phyloP scores from a whole-genome alignment of 495 filamentous ascomycete species.

The Penicillium bialowiezense region DNA sequence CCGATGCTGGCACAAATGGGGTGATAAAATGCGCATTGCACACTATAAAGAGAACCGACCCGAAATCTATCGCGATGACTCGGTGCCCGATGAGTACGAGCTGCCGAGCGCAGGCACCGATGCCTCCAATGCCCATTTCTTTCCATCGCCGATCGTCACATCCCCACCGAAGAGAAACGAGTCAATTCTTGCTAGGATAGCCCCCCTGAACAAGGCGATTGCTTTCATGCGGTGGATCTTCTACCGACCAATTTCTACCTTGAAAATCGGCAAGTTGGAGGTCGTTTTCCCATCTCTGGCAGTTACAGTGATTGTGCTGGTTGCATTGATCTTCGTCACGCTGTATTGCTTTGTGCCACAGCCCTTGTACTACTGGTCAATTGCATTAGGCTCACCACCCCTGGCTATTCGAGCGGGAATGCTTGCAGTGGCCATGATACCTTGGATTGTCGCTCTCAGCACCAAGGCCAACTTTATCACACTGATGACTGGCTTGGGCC shows the following conservation, averaged over 20 bases:
- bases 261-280: constrained; percentile 56
- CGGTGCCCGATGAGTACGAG: constrained; percentile 64
- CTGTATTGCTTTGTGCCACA: constrained; percentile 83
- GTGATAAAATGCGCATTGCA: constrained; percentile 82
- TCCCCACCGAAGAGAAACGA: constrained; percentile 53
- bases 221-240: constrained; percentile 81
- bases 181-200: constrained; percentile 64
- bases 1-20: constrained; percentile 79
- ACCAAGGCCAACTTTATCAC: constrained; percentile 90
- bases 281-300: constrained; percentile 75
- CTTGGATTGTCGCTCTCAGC: constrained; percentile 86
- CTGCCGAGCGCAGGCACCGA: constrained; percentile 67
- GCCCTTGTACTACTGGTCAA: constrained; percentile 80
- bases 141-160: constrained; percentile 55
- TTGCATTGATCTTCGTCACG: constrained; percentile 66
- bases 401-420: constrained; percentile 88
- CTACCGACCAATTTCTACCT: constrained; percentile 75
- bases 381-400: constrained; percentile 81
- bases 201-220: constrained; percentile 68
- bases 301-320: constrained; percentile 60
- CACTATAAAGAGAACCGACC: constrained; percentile 71
- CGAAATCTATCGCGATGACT: constrained; percentile 49
- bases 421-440: constrained; percentile 89
- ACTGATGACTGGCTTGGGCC: constrained; percentile 84
- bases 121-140: constrained; percentile 66